Conservation (phyloP, 305 asterid genomes). For the Fraxinus nigra region DNA sequence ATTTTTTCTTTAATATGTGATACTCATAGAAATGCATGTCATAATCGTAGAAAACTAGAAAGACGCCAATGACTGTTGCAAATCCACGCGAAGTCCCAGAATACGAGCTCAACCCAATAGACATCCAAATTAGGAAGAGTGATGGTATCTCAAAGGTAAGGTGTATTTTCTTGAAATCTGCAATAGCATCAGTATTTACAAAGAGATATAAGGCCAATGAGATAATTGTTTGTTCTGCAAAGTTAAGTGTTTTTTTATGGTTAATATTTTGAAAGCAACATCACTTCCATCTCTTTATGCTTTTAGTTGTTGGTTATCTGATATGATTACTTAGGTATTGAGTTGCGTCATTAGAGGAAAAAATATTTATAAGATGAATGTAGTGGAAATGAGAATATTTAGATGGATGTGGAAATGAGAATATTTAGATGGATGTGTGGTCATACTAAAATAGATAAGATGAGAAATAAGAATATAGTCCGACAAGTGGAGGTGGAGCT, state of each 20-base stretch:
- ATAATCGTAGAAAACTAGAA: slow-evolving; percentile 80
- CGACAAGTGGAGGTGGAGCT: neutral
- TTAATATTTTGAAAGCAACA: neutral
- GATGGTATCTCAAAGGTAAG: slow-evolving; percentile 93
- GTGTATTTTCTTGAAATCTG: slow-evolving; percentile 23
- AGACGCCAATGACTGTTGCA: slow-evolving; percentile 92
- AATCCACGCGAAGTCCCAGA: slow-evolving; percentile 98
- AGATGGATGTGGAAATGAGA: neutral
- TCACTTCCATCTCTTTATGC: slow-evolving; percentile 8
- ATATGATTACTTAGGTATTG: neutral
- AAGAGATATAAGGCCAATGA: neutral
- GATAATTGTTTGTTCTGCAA: neutral
- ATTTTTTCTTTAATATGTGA: slow-evolving; percentile 17
- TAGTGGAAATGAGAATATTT: neutral
- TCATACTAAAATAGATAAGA: neutral
- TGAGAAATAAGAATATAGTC: neutral
- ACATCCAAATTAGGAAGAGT: slow-evolving; percentile 83
- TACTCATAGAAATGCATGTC: slow-evolving; percentile 27
- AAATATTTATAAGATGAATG: neutral
- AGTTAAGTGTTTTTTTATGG: neutral
- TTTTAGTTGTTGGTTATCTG: neutral
- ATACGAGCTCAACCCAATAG: slow-evolving; percentile 91
- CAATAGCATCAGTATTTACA: neutral
- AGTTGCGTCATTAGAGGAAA: neutral
- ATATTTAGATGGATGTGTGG: neutral